Base-by-base conservation (phyloP, 495 filamentous ascomycete genomes). In the Aspergillus bridgeri region DNA sequence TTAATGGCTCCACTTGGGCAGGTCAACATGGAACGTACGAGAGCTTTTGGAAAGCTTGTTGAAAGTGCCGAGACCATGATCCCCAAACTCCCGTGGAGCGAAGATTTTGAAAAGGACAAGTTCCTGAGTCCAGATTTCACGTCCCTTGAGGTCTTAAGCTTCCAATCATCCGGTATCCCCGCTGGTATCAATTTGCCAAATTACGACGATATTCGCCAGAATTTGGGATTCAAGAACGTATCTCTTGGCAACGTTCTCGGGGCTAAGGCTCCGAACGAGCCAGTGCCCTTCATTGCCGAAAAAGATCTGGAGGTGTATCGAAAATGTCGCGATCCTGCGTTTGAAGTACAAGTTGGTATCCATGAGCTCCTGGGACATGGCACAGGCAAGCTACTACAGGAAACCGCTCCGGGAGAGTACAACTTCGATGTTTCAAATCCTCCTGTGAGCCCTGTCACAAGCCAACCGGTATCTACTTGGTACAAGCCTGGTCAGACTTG, bases 181-280 rank as follows among this genome's bases (percentile, higher is more conserved):
- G 89, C 88, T 24, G 90, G 90, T 21, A 81, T 89, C 67, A 87
- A 89, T 57, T 81, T 86, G 44, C 92, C 92, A 5, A 96, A 98
- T 66, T 96, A 95, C 65, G 92, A 98, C 63, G 91, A 96, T 60
- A 94, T 97, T 58, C 82, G 94, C 48, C 93, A 96, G 65, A 88
- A 85, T 17, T 79, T 92, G 44, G 94, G 94, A n/a, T 98, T 98
- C 83, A 98, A 98, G 78, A 98, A 98, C 58, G 94, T 98, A 20
- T 91, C 86, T 13, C 77, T 93, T 27, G 93, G 92, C 27, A 98
- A 98, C 63, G 89, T 98, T 8, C 77, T 98, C 25, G 87, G 84
- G 61, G 93, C 94, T 15, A 96, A 94, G 77, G 86, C 89, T 1
- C 90, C 92, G 0, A 84, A 94, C 64, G 93, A 98, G 72, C 83